Base-by-base conservation (phyloP, 257 asterid species). In the Solanum sejunctum region DNA sequence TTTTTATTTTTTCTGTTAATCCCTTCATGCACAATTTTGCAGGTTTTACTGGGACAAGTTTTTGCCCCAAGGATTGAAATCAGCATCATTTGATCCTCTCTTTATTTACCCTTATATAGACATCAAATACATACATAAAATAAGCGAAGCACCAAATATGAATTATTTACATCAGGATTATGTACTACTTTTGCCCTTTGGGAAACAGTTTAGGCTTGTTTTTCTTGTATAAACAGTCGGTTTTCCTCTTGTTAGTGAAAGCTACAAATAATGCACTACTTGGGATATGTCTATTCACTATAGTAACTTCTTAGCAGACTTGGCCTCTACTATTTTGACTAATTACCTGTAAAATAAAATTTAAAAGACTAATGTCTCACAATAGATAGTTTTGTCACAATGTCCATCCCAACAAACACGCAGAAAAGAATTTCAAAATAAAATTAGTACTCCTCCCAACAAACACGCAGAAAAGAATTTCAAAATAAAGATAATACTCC, bases 11-110 rank as follows among this genome's bases (percentile, higher is more conserved):
- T 26, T 12, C 43, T 64, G 12, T 39, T 64, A 26, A 64, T 64
- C 8, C 71, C 72, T 64, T 64, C 72, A 26, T 64, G 43, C 72
- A 26, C 72, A 64, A 36, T 36, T 36, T 26, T 64, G 72, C 86
- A 91, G 93, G 92, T 57, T 92, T 90, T 55, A 92, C 82, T 3
- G 93, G 95, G 52, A 43, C 81, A n/a, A 90, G 90, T 56, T 17
- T 78, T 7, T 10, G 82, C 78, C 81, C 81, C 88, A 55, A 79
- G 16, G 58, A 43, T 28, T 83, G 43, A 66, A 51, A 69, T 88
- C 92, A 12, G 81, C 84, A 49, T 61, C 86, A 13, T 12, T 15
- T 12, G 11, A 11, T 61, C 17, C 0, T 12, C 10, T 63, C 20
- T 2, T 63, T 23, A 23, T 63, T 32, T 23, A 4, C 5, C 17